Percentiles rank a stretch among this genome's conserved stretches.
Evolutionary conservation across 2,329 filamentous ascomycete genomes (phyloP).

Genomic region (Stemphylium beticola): DNA sequence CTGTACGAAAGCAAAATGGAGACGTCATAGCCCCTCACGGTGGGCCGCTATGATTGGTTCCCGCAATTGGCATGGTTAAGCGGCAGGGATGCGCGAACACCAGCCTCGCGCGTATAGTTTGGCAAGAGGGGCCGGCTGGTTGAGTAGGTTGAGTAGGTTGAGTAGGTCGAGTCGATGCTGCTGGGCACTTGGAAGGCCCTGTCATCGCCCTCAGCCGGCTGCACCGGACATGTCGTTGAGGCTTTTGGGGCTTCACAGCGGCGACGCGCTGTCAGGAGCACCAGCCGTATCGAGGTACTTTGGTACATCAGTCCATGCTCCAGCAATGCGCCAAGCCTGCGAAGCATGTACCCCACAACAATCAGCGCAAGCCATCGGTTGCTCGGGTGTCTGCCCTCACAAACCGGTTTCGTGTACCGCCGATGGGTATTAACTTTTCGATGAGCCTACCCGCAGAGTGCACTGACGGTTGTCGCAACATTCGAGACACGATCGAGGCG

Average conservation of each 20-base stretch:
- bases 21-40: constrained; percentile 39
- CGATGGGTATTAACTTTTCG: constrained; percentile 10
- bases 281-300: background rate
- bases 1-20: constrained; percentile 33
- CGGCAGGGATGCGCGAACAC: constrained; percentile 13
- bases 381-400: constrained; percentile 7
- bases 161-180: background rate
- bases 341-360: constrained; percentile 21
- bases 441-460: constrained; percentile 1
- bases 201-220: background rate
- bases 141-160: too few relatives aligned
- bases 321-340: constrained; percentile 13
- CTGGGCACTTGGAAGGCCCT: background rate
- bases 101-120: constrained; percentile 3
- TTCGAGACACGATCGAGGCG: constrained; percentile 6
- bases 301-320: constrained; percentile 12
- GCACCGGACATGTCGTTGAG: background rate
- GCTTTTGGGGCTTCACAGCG: background rate
- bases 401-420: constrained; percentile 24
- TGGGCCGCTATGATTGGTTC: constrained; percentile 31
- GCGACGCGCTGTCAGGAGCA: background rate
- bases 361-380: constrained; percentile 6
- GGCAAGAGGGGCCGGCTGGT: background rate
- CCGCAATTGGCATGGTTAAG: background rate
- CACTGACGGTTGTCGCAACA: background rate